Conservation (phyloP, 2,329 filamentous ascomycete genomes). For the Neonectria punicea region DNA sequence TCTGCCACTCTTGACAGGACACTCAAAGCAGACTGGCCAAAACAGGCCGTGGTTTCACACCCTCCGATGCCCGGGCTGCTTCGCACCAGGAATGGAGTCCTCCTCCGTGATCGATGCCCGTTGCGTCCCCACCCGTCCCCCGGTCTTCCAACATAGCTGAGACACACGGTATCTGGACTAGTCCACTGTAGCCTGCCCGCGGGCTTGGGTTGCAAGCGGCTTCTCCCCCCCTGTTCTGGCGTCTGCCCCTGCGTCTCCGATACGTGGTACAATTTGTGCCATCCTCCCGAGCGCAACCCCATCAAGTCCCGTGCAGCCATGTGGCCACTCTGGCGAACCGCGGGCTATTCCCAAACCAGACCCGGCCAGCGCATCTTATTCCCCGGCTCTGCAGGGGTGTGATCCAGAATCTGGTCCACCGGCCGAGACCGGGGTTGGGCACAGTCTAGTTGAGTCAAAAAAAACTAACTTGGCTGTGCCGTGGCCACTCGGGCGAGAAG, state of each 20-base stretch:
- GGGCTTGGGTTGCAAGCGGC: constrained; percentile 10
- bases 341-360: neutral
- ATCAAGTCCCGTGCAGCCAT: constrained; percentile 33
- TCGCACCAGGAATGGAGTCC: constrained; percentile 15
- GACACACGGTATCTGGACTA: constrained; percentile 7
- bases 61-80: constrained; percentile 1
- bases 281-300: constrained; percentile 16
- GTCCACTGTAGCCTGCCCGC: constrained; percentile 6
- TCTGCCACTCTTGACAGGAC: neutral
- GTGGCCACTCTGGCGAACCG: constrained; percentile 5
- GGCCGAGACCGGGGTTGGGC: neutral
- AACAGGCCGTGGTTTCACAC: constrained; percentile 31
- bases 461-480: too few relatives aligned
- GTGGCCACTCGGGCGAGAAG: too few relatives aligned
- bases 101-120: constrained; percentile 5
- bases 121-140: neutral
- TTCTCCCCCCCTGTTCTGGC: constrained; percentile 24
- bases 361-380: neutral
- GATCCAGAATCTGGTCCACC: neutral
- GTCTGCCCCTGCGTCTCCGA: constrained; percentile 29
- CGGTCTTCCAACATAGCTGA: constrained; percentile 20
- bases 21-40: neutral
- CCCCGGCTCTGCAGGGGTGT: neutral
- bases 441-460: too few relatives aligned
- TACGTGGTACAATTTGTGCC: constrained; percentile 36